A percentile compares a stretch with the other conserved stretches of the same genome.
These are phyloP conservation scores for Xylaria sp. DNA, from an alignment of 2,329 filamentous ascomycete genomes.

Conservation along the genomic window DNA sequence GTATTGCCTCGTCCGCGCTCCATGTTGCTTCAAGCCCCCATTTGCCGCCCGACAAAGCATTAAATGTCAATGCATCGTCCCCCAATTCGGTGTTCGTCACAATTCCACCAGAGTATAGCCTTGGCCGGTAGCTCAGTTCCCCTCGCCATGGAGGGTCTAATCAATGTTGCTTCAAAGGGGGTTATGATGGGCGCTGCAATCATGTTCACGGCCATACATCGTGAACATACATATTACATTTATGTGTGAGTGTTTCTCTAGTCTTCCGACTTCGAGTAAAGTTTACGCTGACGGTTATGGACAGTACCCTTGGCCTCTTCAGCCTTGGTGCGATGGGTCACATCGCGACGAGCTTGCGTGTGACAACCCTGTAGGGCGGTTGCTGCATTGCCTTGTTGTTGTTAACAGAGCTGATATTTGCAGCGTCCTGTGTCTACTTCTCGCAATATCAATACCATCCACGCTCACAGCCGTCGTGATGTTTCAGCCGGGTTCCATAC, in stretches of 20 bases:
- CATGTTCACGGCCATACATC: conserved; percentile 31
- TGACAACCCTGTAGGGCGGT: conserved; percentile 34
- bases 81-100: neutral
- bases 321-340: conserved; percentile 30
- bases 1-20: neutral
- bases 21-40: neutral
- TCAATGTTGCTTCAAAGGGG: conserved; percentile 37
- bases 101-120: neutral
- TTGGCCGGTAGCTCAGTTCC: neutral
- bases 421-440: conserved; percentile 27
- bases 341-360: conserved; percentile 33
- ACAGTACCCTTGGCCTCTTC: conserved; percentile 40
- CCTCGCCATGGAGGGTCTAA: conserved; percentile 20
- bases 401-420: conserved; percentile 11
- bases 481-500: conserved; percentile 11
- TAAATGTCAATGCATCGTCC: neutral
- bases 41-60: neutral
- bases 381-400: neutral
- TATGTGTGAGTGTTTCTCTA: conserved; percentile 39
- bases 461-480: conserved; percentile 17
- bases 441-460: conserved; percentile 16
- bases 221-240: conserved; percentile 34
- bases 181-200: conserved; percentile 43
- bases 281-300: conserved; percentile 29
- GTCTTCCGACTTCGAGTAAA: neutral